These are phyloP conservation scores for Populus nigra DNA, from an alignment of 345 rosid genomes.

Conservation along the genomic window DNA sequence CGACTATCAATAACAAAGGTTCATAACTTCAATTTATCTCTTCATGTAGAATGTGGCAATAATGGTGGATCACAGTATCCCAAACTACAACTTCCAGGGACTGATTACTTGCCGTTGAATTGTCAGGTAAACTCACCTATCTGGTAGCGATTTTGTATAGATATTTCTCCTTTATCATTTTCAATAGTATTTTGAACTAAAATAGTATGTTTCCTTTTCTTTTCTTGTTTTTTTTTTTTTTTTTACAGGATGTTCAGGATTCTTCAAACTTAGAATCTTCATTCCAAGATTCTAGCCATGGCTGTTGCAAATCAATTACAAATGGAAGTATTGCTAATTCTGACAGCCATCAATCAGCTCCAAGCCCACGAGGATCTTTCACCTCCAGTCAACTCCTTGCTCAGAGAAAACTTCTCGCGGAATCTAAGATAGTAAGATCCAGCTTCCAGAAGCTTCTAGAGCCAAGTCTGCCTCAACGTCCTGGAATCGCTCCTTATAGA, in stretches of 20 bases:
- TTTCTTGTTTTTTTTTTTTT: background rate
- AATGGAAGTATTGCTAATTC: constrained; percentile 48
- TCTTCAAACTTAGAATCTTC: constrained; percentile 32
- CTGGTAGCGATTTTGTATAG: background rate
- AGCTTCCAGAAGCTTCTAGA: constrained; percentile 96
- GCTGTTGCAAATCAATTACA: constrained; percentile 23
- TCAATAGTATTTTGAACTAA: background rate
- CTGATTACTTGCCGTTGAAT: constrained; percentile 62
- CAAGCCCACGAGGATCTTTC: constrained; percentile 43
- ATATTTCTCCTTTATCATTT: background rate
- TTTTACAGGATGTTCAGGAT: constrained; percentile 38
- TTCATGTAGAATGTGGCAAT: constrained; percentile 49
- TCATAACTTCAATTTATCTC: constrained; percentile 13
- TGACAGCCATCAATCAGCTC: constrained; percentile 35
- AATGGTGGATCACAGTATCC: constrained; percentile 66
- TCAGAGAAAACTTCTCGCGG: constrained; percentile 75
- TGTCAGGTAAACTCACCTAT: constrained; percentile 43
- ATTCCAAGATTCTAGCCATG: constrained; percentile 24
- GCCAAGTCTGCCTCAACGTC: constrained; percentile 73
- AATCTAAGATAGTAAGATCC: constrained; percentile 75
- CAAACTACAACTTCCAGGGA: constrained; percentile 63
- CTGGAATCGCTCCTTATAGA: constrained; percentile 89
- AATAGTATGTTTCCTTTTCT: background rate
- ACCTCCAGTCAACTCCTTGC: constrained; percentile 51
- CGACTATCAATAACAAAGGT: background rate